Conservation (phyloP, 495 filamentous ascomycete species). For the Xylaria intraflava region DNA sequence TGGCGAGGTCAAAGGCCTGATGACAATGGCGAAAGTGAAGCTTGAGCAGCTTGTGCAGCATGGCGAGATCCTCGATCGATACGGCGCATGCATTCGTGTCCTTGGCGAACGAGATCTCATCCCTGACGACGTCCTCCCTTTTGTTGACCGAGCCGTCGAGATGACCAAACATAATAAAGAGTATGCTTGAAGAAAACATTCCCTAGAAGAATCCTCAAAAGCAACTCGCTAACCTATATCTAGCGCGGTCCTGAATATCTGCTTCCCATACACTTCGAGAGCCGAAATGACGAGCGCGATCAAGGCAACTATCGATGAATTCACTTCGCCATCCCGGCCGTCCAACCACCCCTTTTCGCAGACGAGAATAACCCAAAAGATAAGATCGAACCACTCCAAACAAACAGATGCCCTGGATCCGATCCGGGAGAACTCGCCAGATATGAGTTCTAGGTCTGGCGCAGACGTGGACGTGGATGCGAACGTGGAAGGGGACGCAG, state of each 20-base stretch:
- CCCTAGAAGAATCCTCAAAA: neutral
- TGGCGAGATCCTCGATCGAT: conserved; percentile 85
- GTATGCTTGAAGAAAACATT: conserved; percentile 31
- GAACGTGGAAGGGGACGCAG: conserved; percentile 3
- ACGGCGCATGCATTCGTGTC: conserved; percentile 79
- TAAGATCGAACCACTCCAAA: conserved; percentile 52
- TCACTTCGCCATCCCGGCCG: conserved; percentile 57
- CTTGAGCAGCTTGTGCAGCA: conserved; percentile 85
- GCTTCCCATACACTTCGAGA: conserved; percentile 93
- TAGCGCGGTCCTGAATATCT: conserved; percentile 84
- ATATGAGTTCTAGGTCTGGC: conserved; percentile 22
- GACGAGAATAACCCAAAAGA: conserved; percentile 76
- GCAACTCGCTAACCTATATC: conserved; percentile 11
- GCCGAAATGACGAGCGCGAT: conserved; percentile 96
- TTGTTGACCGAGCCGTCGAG: conserved; percentile 72
- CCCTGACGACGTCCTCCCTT: conserved; percentile 77
- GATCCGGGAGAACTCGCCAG: conserved; percentile 34
- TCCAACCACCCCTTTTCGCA: conserved; percentile 72
- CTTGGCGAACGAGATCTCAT: conserved; percentile 76
- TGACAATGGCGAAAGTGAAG: conserved; percentile 97
- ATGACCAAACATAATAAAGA: conserved; percentile 78
- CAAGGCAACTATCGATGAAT: conserved; percentile 75
- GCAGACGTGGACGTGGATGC: neutral
- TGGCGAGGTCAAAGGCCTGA: conserved; percentile 93
- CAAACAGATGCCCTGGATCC: conserved; percentile 43